Percentiles rank a stretch among this genome's conserved stretches.
phyloP scores from a whole-genome alignment of 139 green algal species.

The Coelastrella sp. region DNA sequence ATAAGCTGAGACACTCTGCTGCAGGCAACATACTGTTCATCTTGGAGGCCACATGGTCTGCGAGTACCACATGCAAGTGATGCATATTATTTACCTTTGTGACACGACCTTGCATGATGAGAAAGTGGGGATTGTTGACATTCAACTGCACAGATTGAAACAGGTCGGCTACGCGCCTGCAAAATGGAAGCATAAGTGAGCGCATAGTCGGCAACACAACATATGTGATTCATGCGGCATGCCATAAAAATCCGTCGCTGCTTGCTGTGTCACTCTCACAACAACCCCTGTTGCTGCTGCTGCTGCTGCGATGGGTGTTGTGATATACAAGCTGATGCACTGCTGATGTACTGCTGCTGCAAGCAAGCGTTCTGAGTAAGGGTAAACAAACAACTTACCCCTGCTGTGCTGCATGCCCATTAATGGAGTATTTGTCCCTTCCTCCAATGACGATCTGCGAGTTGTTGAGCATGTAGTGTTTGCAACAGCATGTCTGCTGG shows the following conservation, averaged over 20 bases:
- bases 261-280: too few species aligned
- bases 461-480: not conserved
- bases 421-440: slow-evolving; percentile 99
- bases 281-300: too few species aligned
- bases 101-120: slow-evolving; percentile 99
- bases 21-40: too few species aligned
- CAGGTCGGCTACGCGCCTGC: slow-evolving; percentile 94
- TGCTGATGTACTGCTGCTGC: not conserved
- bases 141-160: slow-evolving; percentile 99
- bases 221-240: not conserved
- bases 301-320: too few species aligned
- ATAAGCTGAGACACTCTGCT: too few species aligned
- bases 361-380: too few species aligned
- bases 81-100: too few species aligned
- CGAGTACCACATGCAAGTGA: too few species aligned
- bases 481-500: not conserved
- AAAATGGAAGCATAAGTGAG: not conserved
- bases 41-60: too few species aligned
- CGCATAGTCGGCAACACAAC: not conserved
- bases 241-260: too few species aligned
- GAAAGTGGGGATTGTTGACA: slow-evolving; percentile 99
- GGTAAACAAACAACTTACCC: slow-evolving; percentile 62
- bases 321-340: not conserved
- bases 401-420: slow-evolving; percentile 92
- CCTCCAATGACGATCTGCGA: slow-evolving; percentile 95